Conservation (phyloP, 2,329 filamentous ascomycete genomes). For the Curvularia hawaiiensis region DNA sequence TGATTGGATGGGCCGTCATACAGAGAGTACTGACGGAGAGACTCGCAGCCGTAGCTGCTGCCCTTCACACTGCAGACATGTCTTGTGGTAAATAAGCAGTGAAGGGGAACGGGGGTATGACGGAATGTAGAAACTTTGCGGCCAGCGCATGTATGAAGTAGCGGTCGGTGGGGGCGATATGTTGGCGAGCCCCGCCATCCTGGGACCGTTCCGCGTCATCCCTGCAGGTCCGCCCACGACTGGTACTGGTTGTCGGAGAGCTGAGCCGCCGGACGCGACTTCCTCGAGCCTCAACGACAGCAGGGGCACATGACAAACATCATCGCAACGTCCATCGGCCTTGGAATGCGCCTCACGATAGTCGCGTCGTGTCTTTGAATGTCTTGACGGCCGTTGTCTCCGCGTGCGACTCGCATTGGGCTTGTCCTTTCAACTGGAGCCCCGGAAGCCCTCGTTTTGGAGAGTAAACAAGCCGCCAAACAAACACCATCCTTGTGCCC, state of each 20-base stretch:
- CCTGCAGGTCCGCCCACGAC: conserved; percentile 7
- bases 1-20: conserved; percentile 41
- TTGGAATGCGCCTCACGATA: background rate
- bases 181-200: conserved; percentile 30
- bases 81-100: conserved; percentile 21
- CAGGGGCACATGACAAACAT: conserved; percentile 21
- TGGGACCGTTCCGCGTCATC: conserved; percentile 19
- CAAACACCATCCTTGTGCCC: conserved; percentile 24
- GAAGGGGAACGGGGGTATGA: conserved; percentile 22
- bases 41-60: conserved; percentile 56
- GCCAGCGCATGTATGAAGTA: conserved; percentile 31
- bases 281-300: conserved; percentile 16
- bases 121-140: conserved; percentile 27
- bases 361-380: conserved; percentile 1
- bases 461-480: conserved; percentile 46
- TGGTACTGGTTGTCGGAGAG: background rate
- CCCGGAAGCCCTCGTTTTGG: conserved; percentile 23
- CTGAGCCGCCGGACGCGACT: conserved; percentile 31
- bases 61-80: conserved; percentile 51
- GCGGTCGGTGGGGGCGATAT: conserved; percentile 29
- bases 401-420: background rate
- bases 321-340: conserved; percentile 11
- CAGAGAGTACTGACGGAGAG: conserved; percentile 39
- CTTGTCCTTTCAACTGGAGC: conserved; percentile 5
- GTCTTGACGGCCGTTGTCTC: background rate